These are phyloP conservation scores for Quercus wislizeni DNA, from an alignment of 306 rosid species.

Conservation along the genomic window DNA sequence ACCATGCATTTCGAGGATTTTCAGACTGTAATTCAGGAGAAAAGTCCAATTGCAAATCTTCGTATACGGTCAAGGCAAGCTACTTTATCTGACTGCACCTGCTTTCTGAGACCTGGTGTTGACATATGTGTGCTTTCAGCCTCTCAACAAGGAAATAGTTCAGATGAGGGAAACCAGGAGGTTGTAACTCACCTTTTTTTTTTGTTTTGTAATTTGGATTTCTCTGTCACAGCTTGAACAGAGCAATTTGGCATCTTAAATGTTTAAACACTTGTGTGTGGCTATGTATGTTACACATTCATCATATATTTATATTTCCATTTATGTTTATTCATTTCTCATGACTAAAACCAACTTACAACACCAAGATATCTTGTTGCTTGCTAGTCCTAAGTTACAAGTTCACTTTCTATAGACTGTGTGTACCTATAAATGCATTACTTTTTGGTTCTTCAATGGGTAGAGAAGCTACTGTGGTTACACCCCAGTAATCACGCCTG, in stretches of 20 bases:
- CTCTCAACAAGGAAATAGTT: slow-evolving; percentile 19
- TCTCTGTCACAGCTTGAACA: slow-evolving; percentile 1
- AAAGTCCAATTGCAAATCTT: slow-evolving; percentile 56
- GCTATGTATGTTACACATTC: not conserved
- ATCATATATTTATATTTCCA: not conserved
- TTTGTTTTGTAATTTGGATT: not conserved
- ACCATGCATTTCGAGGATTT: slow-evolving; percentile 47
- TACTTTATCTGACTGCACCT: slow-evolving; percentile 63
- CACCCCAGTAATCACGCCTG: no score
- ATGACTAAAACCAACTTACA: not conserved
- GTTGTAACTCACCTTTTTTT: slow-evolving; percentile 50
- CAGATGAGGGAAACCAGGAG: slow-evolving; percentile 20
- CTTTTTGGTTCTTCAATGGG: not conserved
- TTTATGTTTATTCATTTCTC: not conserved
- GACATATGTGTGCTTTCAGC: slow-evolving; percentile 65
- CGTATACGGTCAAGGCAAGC: slow-evolving; percentile 75
- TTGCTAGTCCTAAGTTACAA: not conserved
- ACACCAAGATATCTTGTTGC: not conserved
- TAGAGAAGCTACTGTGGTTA: no score
- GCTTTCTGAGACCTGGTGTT: slow-evolving; percentile 70
- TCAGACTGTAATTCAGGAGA: slow-evolving; percentile 42
- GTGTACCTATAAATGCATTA: not conserved
- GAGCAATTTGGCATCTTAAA: not conserved
- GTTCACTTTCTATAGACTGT: not conserved
- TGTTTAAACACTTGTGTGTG: not conserved